Evolutionary conservation across 2,329 filamentous ascomycete genomes (phyloP).

Genomic region (Scedosporium minutisporum): DNA sequence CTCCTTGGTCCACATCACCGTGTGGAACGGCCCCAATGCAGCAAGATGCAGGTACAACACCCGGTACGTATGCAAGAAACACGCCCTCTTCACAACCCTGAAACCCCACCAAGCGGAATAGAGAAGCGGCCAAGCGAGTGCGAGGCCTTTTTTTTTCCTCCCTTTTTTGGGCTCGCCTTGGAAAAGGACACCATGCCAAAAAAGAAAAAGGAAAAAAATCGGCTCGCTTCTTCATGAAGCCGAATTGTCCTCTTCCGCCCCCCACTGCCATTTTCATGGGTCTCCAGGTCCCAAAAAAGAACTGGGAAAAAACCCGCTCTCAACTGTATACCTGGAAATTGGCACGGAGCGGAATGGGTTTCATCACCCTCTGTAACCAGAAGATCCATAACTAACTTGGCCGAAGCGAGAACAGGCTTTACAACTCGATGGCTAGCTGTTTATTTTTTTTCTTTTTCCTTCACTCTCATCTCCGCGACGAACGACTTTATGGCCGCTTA

Average conservation of each 20-base stretch:
- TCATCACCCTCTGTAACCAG: constrained; percentile 6
- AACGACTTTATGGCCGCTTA: constrained; percentile 1
- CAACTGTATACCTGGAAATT: not conserved
- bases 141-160: not conserved
- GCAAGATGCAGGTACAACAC: constrained; percentile 1
- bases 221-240: too few species aligned
- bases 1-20: not conserved
- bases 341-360: constrained; percentile 2
- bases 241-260: too few species aligned
- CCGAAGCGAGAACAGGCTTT: not conserved
- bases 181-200: too few species aligned
- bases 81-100: not conserved
- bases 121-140: not conserved
- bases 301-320: not conserved
- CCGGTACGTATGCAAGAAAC: not conserved
- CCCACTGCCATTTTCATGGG: not conserved
- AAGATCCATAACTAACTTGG: constrained; percentile 1
- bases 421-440: not conserved
- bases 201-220: too few species aligned
- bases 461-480: not conserved
- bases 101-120: not conserved
- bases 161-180: too few species aligned
- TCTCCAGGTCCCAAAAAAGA: not conserved
- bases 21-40: not conserved
- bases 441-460: not conserved